Percentiles rank a stretch among this genome's conserved stretches.
Evolutionary conservation across 2,329 filamentous ascomycete species (phyloP).

Genomic region (Seiridium unicorne): DNA sequence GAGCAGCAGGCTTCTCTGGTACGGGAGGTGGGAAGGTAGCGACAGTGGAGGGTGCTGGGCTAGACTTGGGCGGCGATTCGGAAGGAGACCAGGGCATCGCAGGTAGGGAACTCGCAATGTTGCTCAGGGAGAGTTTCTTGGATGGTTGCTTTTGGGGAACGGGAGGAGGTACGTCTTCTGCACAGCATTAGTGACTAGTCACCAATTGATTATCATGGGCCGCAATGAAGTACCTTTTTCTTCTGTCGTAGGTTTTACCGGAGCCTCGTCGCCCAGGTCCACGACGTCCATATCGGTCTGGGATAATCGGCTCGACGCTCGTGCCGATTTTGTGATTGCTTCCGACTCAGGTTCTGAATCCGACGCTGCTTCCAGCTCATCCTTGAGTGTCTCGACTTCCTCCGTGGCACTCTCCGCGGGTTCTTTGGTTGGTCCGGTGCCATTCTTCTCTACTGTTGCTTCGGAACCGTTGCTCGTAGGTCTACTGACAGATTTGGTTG

Average conservation of each 20-base stretch:
- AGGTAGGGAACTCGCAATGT: constrained; percentile 70
- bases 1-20: constrained; percentile 21
- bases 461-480: not conserved
- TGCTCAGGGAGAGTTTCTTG: constrained; percentile 63
- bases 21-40: constrained; percentile 32
- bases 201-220: not conserved
- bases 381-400: too few species aligned
- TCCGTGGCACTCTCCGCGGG: too few species aligned
- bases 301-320: constrained; percentile 43
- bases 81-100: constrained; percentile 70
- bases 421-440: constrained; percentile 13
- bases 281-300: constrained; percentile 59
- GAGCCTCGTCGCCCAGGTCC: constrained; percentile 61
- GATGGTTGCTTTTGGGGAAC: constrained; percentile 39
- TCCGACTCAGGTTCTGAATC: not conserved
- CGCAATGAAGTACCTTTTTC: constrained; percentile 25
- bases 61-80: constrained; percentile 46
- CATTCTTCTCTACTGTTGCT: constrained; percentile 1
- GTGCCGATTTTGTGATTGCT: constrained; percentile 29
- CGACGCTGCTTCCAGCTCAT: not conserved
- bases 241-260: constrained; percentile 22
- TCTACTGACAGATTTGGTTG: constrained; percentile 7
- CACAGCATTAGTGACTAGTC: constrained; percentile 5
- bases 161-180: constrained; percentile 23
- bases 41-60: constrained; percentile 29